Base-by-base conservation (phyloP, 2,329 filamentous ascomycete species). In the Aspergillus fijiensis region DNA sequence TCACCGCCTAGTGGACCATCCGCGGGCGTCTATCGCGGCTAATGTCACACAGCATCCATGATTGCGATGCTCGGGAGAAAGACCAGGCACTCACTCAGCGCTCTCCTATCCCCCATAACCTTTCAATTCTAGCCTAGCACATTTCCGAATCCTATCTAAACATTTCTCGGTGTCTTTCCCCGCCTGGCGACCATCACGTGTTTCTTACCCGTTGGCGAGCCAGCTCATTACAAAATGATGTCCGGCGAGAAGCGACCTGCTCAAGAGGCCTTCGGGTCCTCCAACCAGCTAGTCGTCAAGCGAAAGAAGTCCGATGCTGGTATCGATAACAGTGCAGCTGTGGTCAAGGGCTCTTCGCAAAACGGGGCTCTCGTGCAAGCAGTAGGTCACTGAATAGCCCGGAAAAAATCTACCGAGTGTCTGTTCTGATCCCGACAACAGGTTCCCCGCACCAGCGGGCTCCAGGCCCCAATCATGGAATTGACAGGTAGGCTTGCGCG, bases 381-480 rank as follows among this genome's bases (percentile, higher is more conserved):
- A 60, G 88, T 90, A 85, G 74, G 86, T 81, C 51, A 49, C 31
- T 21, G 45, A 58, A 21, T 14, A 23, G 21, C 11, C 49, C 9
- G 19, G 19, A 2, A 51, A 27, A 29, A 6, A 35, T 5, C 0
- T 3, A 11, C 16, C 14, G 23, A 29, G 51, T 19, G 29, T 27
- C 21, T 25, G 25, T 55, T 58, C 68, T 69, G 65, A 63, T n/a
- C 55, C 60, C 61, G 27, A 49, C 50, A 63, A 51, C 76, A 96
- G 92, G 85, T 85, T 63, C 85, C 89, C 57, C 86, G 92, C 68
- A 93, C 92, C 51, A 96, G 92, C 74, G 87, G 85, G 55, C 84
- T 99, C 31, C 88, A 96, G 74, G 90, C 94, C 60, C 92, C 94
- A 1, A 89, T 97, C 49, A 97, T 98, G 92, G 92, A 98, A 77